Evolutionary conservation across 2,329 filamentous ascomycete genomes (phyloP), one percentile per base, ranked within the genome.

Genomic region (Nectriaceae sp.): DNA sequence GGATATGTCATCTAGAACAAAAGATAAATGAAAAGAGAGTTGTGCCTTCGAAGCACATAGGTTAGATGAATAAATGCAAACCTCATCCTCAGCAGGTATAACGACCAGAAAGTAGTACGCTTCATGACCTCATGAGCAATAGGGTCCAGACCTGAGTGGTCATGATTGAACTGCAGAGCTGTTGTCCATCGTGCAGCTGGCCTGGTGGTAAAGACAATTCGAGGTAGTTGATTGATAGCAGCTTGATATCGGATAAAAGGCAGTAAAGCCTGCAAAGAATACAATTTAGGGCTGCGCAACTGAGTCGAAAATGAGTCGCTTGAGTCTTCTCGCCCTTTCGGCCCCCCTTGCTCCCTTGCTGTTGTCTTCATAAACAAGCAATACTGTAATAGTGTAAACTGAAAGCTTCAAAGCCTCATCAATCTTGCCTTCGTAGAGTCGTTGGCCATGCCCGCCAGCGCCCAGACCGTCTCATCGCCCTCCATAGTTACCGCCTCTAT

Each of bases 91-190:
- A 63, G 40, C 4, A 63, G 40, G 5, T 53, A 60, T n/a, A 63
- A 6, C 11, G 60, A 63, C 60, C 60, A 63, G 26, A 63, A 60
- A 0, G 60, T n/a, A n/a, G n/a, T 63, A 11, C 60, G 40, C 19
- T 60, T 52, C 19, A 60, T 46, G 10, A 63, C 60, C 19, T 63
- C 60, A 10, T 63, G 60, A 0, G 60, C 60, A 0, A 63, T 52
- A 0, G 58, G 53, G 2, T 58, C 54, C 4, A 63, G 38, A 11
- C 45, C 54, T 3, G 60, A 57, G 40, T 63, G 60, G 20, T 63
- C 60, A 5, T 63, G 63, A 29, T 63, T 63, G 24, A 63, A 60
- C 2, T 60, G 55, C n/a, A 63, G 29, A 20, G 60, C 58, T n/a
- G 57, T 55, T 8, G 58, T 56, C 60, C 60, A 63, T 3, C 60